Evolutionary conservation across 768 basidiomycete genomes (phyloP).

Genomic region (Lentinula aciculospora): DNA sequence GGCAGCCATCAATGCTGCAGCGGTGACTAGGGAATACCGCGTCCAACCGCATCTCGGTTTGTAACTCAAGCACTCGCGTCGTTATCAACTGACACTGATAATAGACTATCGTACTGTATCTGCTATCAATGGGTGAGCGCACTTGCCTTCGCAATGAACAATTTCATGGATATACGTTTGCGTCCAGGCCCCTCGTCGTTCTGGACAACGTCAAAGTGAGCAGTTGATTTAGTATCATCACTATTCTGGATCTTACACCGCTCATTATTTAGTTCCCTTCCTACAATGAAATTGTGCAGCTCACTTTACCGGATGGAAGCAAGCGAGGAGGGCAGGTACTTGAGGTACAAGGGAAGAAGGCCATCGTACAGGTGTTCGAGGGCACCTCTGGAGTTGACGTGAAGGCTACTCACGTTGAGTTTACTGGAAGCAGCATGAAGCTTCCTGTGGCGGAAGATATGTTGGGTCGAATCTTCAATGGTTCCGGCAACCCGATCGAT

Average conservation of each 20-base stretch:
- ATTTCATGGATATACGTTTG: slow-evolving; percentile 7
- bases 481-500: slow-evolving; percentile 96
- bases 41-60: slow-evolving; percentile 86
- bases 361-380: slow-evolving; percentile 98
- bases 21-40: slow-evolving; percentile 83
- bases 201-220: slow-evolving; percentile 96
- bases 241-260: slow-evolving; percentile 10
- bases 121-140: slow-evolving; percentile 88
- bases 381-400: slow-evolving; percentile 98
- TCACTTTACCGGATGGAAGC: slow-evolving; percentile 93
- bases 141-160: slow-evolving; percentile 3
- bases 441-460: slow-evolving; percentile 98
- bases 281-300: slow-evolving; percentile 96
- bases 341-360: slow-evolving; percentile 97
- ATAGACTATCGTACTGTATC: slow-evolving; percentile 97
- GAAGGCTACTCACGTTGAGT: slow-evolving; percentile 95
- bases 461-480: slow-evolving; percentile 98
- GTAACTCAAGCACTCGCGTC: slow-evolving; percentile 16
- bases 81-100: slow-evolving; percentile 3
- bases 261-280: slow-evolving; percentile 70
- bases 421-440: slow-evolving; percentile 98
- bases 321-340: slow-evolving; percentile 96
- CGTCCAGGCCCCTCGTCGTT: slow-evolving; percentile 81
- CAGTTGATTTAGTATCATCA: background rate
- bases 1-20: slow-evolving; percentile 80